A percentile compares a stretch with the other conserved stretches of the same genome.
Evolutionary conservation across 768 basidiomycete species (phyloP).

Genomic region (Gymnopilus dilepis): DNA sequence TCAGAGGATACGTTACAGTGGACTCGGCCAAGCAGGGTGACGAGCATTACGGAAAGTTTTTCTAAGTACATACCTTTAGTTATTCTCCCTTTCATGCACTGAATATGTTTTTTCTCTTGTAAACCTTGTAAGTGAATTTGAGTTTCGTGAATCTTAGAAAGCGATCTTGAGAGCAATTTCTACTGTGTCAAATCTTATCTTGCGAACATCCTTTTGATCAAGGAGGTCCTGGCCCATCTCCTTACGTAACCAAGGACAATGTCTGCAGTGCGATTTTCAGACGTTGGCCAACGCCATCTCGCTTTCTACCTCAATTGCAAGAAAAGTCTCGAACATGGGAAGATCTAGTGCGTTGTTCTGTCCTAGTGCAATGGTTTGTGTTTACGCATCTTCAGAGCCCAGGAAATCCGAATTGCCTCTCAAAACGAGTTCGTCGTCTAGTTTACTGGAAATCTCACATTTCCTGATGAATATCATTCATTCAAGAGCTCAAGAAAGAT

Average conservation of each 20-base stretch:
- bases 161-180: too few relatives aligned
- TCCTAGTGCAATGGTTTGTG: background rate
- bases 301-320: background rate
- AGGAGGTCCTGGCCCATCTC: background rate
- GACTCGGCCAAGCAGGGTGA: too few relatives aligned
- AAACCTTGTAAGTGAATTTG: too few relatives aligned
- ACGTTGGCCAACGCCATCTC: background rate
- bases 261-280: background rate
- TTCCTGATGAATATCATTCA: slow-evolving; percentile 1
- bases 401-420: slow-evolving; percentile 46
- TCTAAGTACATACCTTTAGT: too few relatives aligned
- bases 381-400: slow-evolving; percentile 34
- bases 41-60: too few relatives aligned
- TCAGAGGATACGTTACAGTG: too few relatives aligned
- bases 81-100: too few relatives aligned
- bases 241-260: slow-evolving; percentile 10
- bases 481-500: slow-evolving; percentile 83
- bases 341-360: slow-evolving; percentile 26
- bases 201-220: too few relatives aligned
- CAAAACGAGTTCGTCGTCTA: slow-evolving; percentile 41
- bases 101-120: too few relatives aligned
- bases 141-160: too few relatives aligned
- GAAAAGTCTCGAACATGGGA: slow-evolving; percentile 23
- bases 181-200: too few relatives aligned
- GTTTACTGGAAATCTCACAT: background rate